Conservation (phyloP, 352 stramenopile species). For the Saprolegnia diclina region DNA sequence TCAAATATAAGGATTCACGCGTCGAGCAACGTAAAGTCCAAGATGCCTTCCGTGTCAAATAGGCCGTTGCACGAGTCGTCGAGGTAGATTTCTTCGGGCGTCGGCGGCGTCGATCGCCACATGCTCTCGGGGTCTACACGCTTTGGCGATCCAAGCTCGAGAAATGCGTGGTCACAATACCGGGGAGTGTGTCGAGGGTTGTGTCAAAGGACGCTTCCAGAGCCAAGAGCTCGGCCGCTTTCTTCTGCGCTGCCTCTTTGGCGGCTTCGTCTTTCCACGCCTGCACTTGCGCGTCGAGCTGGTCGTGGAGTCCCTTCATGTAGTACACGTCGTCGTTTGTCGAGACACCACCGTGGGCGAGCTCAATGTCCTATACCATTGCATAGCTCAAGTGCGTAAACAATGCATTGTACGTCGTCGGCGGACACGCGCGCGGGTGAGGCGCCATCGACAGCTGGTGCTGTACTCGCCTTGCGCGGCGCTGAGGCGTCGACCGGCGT, state of each 20-base stretch:
- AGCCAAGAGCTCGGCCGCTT: slow-evolving; percentile 45
- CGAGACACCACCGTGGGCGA: slow-evolving; percentile 58
- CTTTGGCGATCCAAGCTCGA: slow-evolving; percentile 34
- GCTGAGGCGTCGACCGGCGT: no score
- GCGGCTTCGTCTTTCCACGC: slow-evolving; percentile 40
- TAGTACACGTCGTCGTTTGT: slow-evolving; percentile 34
- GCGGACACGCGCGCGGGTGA: not conserved
- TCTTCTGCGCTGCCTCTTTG: slow-evolving; percentile 43
- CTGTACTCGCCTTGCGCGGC: not conserved
- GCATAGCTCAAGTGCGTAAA: not conserved
- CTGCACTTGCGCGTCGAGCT: slow-evolving; percentile 22
- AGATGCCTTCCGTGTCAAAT: not conserved
- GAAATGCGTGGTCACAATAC: slow-evolving; percentile 44
- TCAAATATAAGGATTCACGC: not conserved
- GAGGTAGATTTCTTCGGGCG: not conserved
- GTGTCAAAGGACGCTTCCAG: slow-evolving; percentile 43
- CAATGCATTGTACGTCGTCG: slow-evolving; percentile 1
- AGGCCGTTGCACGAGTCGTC: not conserved
- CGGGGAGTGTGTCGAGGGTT: slow-evolving; percentile 35
- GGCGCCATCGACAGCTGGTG: not conserved
- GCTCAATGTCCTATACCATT: slow-evolving; percentile 52
- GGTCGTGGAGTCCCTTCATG: slow-evolving; percentile 37
- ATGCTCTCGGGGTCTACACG: slow-evolving; percentile 25
- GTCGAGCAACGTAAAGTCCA: slow-evolving; percentile 8
- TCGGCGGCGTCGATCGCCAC: not conserved